A percentile compares a stretch with the other conserved stretches of the same genome.
Conservation (phyloP, 176 grass and related monocot genomes). For the Thinopyrum elongatum region DNA sequence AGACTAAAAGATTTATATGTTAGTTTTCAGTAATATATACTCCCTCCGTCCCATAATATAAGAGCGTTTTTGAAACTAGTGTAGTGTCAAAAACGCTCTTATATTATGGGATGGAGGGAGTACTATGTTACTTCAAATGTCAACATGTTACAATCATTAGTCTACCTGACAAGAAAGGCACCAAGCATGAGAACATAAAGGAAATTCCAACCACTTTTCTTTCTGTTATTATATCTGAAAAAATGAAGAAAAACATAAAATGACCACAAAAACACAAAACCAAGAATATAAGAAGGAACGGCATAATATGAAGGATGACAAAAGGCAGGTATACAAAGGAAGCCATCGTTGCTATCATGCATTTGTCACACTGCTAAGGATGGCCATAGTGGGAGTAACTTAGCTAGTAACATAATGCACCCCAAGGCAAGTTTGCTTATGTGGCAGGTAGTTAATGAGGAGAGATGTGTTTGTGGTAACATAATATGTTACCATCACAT, state of each 20-base stretch:
- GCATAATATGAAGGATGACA: background rate
- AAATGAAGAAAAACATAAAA: slow-evolving; percentile 39
- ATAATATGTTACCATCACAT: too few relatives aligned
- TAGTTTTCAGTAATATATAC: background rate
- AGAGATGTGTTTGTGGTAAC: too few relatives aligned
- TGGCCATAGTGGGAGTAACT: too few relatives aligned
- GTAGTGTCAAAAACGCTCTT: too few relatives aligned
- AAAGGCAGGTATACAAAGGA: background rate
- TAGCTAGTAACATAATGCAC: too few relatives aligned
- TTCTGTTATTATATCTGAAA: slow-evolving; percentile 89
- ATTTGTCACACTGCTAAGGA: slow-evolving; percentile 7
- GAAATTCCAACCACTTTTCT: slow-evolving; percentile 81
- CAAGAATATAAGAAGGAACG: background rate
- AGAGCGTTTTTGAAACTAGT: too few relatives aligned
- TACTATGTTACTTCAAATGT: background rate
- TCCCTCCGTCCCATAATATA: too few relatives aligned
- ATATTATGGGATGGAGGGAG: too few relatives aligned
- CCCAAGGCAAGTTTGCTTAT: too few relatives aligned
- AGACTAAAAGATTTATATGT: slow-evolving; percentile 64
- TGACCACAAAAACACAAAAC: slow-evolving; percentile 1
- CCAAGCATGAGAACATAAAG: slow-evolving; percentile 81
- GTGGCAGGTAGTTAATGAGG: too few relatives aligned
- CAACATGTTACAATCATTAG: slow-evolving; percentile 13
- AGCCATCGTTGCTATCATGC: slow-evolving; percentile 5
- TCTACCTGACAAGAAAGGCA: slow-evolving; percentile 73